A percentile compares a stretch with the other conserved stretches of the same genome.
Conservation (phyloP, 805 yeast species). For the Blastobotrys mokoenaii region DNA sequence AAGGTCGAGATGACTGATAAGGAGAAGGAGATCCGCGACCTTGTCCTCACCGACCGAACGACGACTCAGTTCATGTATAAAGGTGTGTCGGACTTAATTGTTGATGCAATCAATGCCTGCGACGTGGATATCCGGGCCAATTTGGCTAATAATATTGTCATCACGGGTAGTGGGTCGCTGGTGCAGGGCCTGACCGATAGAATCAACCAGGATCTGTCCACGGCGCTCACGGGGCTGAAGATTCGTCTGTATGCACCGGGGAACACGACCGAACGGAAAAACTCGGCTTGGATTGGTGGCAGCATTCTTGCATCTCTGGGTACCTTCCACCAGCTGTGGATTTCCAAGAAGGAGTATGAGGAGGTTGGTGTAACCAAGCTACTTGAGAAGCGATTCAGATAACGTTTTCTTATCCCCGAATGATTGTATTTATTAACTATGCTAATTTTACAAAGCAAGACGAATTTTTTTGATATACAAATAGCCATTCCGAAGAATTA, state of each 20-base stretch:
- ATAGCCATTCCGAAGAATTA: too few species aligned
- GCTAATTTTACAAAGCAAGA: too few species aligned
- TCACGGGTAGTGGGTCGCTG: slow-evolving; percentile 77
- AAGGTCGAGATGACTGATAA: slow-evolving; percentile 1
- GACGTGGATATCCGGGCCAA: slow-evolving; percentile 90
- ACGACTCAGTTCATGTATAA: slow-evolving; percentile 14
- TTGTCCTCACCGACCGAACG: slow-evolving; percentile 14
- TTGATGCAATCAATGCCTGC: slow-evolving; percentile 37
- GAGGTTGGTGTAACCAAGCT: slow-evolving; percentile 82
- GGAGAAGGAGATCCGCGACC: slow-evolving; percentile 8
- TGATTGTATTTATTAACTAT: too few species aligned
- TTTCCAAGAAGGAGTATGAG: slow-evolving; percentile 74
- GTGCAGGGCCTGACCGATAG: slow-evolving; percentile 78
- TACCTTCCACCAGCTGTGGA: slow-evolving; percentile 96
- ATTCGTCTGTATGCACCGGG: slow-evolving; percentile 79
- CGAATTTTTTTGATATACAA: too few species aligned
- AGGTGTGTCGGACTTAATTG: slow-evolving; percentile 52
- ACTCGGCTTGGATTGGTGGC: slow-evolving; percentile 88
- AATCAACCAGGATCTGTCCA: slow-evolving; percentile 58
- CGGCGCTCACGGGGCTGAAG: slow-evolving; percentile 73
- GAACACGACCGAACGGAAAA: slow-evolving; percentile 58
- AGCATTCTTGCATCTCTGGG: slow-evolving; percentile 82
- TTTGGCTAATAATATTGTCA: slow-evolving; percentile 77
- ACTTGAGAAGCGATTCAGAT: slow-evolving; percentile 75
- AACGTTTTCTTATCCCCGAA: too few species aligned